Evolutionary conservation across 139 green algal species (phyloP).

Genomic region (Chlamydomonas asymmetrica): DNA sequence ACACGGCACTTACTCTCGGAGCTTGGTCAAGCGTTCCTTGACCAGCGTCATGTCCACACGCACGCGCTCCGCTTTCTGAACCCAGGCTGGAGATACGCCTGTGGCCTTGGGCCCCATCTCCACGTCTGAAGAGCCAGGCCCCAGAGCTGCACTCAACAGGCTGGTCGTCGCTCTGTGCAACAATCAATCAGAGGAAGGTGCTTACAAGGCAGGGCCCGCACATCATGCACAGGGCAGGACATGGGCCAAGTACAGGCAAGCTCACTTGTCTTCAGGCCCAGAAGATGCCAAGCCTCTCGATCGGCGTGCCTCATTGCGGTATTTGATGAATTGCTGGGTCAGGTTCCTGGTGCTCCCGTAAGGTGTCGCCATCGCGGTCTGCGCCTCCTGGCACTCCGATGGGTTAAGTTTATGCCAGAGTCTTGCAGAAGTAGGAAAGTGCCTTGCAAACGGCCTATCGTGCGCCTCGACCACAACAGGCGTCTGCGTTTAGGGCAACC

Average conservation of each 20-base stretch:
- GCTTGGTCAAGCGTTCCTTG: constrained; percentile 53
- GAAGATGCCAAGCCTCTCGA: constrained; percentile 9
- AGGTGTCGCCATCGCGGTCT: no score
- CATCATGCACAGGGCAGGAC: no score
- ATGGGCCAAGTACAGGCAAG: not conserved
- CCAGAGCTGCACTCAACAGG: constrained; percentile 54
- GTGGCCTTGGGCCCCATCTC: constrained; percentile 30
- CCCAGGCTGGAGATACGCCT: constrained; percentile 43
- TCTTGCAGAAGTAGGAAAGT: no score
- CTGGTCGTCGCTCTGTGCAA: constrained; percentile 45
- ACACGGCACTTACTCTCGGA: constrained; percentile 49
- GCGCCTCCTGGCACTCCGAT: no score
- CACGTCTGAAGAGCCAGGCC: constrained; percentile 36
- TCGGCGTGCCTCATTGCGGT: constrained; percentile 42
- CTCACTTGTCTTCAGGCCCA: constrained; percentile 29
- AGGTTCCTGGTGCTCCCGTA: constrained; percentile 45
- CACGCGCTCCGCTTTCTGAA: constrained; percentile 51
- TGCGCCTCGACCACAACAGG: no score
- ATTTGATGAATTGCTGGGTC: constrained; percentile 48
- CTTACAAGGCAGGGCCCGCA: not conserved
- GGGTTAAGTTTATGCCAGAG: no score
- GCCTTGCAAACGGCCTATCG: no score
- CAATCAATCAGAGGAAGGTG: not conserved
- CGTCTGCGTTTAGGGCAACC: no score
- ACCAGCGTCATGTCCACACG: constrained; percentile 52